A percentile compares a stretch with the other conserved stretches of the same genome.
phyloP scores from a whole-genome alignment of 371 early-diverging fungal genomes.

The Syncephalastrum contaminatum region DNA sequence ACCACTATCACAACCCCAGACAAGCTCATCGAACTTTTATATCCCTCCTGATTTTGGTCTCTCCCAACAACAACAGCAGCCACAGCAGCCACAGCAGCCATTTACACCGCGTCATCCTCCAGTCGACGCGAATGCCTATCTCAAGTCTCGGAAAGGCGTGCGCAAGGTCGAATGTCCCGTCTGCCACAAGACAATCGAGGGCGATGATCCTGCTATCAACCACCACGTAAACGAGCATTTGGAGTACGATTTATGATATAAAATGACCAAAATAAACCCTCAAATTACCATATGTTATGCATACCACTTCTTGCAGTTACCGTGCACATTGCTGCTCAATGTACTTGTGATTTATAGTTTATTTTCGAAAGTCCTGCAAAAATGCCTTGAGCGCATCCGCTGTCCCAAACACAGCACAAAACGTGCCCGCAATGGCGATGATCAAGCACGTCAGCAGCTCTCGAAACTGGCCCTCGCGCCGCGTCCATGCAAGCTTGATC shows the following conservation, averaged over 20 bases:
- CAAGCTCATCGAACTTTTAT: conserved; percentile 21
- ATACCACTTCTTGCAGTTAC: too few relatives aligned
- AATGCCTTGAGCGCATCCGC: conserved; percentile 65
- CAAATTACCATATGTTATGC: too few relatives aligned
- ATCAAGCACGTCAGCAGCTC: conserved; percentile 56
- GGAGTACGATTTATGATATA: conserved; percentile 11
- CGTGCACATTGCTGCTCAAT: too few relatives aligned
- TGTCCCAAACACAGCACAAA: conserved; percentile 72
- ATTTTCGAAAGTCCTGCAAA: conserved; percentile 23
- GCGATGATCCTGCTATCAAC: conserved; percentile 50
- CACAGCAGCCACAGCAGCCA: conserved; percentile 16
- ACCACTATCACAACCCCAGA: conserved; percentile 12
- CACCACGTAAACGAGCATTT: conserved; percentile 51
- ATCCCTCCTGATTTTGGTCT: conserved; percentile 41
- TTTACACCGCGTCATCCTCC: conserved; percentile 30
- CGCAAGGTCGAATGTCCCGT: conserved; percentile 46
- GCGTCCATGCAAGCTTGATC: conserved; percentile 62
- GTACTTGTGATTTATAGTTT: neutral
- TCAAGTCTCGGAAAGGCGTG: conserved; percentile 32
- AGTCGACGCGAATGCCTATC: conserved; percentile 32
- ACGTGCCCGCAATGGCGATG: conserved; percentile 59
- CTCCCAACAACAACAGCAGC: conserved; percentile 6
- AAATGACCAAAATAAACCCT: too few relatives aligned
- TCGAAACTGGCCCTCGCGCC: conserved; percentile 26
- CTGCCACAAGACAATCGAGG: conserved; percentile 46